Base-by-base conservation (phyloP, 495 filamentous ascomycete species). In the Neurospora sp. region DNA sequence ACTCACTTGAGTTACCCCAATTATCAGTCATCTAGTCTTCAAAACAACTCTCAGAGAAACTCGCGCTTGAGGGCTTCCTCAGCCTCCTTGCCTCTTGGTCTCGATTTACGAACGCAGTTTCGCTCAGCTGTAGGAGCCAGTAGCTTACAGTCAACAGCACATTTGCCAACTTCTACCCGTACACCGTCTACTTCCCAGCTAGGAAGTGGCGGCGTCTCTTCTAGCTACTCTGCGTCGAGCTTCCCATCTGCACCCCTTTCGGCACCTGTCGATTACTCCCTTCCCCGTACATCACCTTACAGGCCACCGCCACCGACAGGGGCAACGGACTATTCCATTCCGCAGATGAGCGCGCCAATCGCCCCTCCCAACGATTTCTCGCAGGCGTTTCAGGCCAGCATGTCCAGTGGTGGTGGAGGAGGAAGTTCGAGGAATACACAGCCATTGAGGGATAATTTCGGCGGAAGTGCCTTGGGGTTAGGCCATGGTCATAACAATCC, bases 341-440 rank as follows among this genome's bases (percentile, higher is more conserved):
- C 86, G 5, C 86, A 88, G 76, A 82, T 88, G 81, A 86, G 85
- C 77, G 86, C 86, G 4, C 86, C 86, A 16, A 88, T 88, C 76
- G 84, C 84, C 7, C 84, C 85, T 40, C 82, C 85, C 1, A 83
- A 83, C 70, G 86, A 88, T 59, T 88, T 88, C 72, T 83, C 81
- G 11, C 83, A 85, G 77, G 84, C 83, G n/a, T 79, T 86, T 71
- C 84, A 85, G 39, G 79, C 83, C n/a, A 83, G 80, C 75, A 83
- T 85, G 77, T 74, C 77, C 9, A 79, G 73, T 70, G 78, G 81
- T n/a, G 81, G 73, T 70, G 78, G 81, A 18, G 81, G 75, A 78
- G 81, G 75, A 78, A 78, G 78, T 81, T 74, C 81, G 18, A 76
- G 86, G 75, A 83, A 82, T 37, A 66, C 54, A 16, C 54, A 66